Evolutionary conservation across 169 alveolate species (phyloP).

Genomic region (Cryptosporidium parvum): DNA sequence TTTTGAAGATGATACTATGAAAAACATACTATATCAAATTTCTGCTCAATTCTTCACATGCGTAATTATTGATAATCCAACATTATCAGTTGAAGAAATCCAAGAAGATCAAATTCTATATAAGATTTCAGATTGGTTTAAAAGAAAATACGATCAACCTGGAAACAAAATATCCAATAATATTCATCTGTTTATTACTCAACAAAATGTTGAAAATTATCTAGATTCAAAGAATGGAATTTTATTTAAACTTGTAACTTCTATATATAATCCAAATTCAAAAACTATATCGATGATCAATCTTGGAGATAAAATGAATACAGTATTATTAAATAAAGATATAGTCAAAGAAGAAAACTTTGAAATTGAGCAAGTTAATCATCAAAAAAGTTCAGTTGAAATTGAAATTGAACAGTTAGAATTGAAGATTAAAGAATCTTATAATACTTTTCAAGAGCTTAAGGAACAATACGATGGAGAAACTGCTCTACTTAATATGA

Average conservation of each 20-base stretch:
- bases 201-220: background rate
- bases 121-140: slow-evolving; percentile 64
- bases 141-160: slow-evolving; percentile 31
- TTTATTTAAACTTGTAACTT: slow-evolving; percentile 29
- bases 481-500: slow-evolving; percentile 13
- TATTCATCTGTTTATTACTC: slow-evolving; percentile 15
- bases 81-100: background rate
- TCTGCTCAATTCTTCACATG: slow-evolving; percentile 52
- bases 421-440: background rate
- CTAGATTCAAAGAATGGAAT: slow-evolving; percentile 7
- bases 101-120: slow-evolving; percentile 55
- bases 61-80: slow-evolving; percentile 44
- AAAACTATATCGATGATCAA: slow-evolving; percentile 50
- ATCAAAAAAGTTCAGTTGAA: background rate
- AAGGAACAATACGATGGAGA: slow-evolving; percentile 33
- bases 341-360: background rate
- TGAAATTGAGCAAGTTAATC: background rate
- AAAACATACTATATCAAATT: slow-evolving; percentile 49
- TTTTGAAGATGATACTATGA: slow-evolving; percentile 27
- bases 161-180: slow-evolving; percentile 31
- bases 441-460: background rate
- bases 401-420: slow-evolving; percentile 9
- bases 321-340: slow-evolving; percentile 13
- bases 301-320: slow-evolving; percentile 52
- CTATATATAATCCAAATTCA: slow-evolving; percentile 59